phyloP scores from a whole-genome alignment of 768 basidiomycete genomes.

The Pholiota conissans region DNA sequence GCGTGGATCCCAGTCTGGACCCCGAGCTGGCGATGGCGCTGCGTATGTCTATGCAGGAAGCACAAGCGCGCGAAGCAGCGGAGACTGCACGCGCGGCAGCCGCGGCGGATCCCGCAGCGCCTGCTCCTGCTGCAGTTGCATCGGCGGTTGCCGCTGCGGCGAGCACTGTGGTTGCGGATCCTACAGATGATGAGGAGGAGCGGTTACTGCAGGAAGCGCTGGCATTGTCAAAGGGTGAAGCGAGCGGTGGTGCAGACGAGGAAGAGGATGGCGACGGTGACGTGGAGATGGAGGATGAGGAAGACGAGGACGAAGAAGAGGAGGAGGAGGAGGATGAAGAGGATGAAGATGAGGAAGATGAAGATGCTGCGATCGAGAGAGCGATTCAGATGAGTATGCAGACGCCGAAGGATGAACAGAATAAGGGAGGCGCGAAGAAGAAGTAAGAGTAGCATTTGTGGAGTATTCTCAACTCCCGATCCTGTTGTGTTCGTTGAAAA shows the following conservation, averaged over 20 bases:
- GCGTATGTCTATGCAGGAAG: slow-evolving; percentile 97
- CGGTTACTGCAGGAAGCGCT: slow-evolving; percentile 75
- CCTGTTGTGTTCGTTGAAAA: not conserved
- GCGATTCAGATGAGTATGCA: slow-evolving; percentile 96
- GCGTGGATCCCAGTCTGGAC: slow-evolving; percentile 93
- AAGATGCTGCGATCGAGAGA: slow-evolving; percentile 86
- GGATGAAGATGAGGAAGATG: slow-evolving; percentile 50
- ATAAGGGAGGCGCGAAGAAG: slow-evolving; percentile 38
- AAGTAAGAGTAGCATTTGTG: slow-evolving; percentile 18
- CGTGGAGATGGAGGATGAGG: slow-evolving; percentile 53
- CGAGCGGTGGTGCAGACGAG: slow-evolving; percentile 68
- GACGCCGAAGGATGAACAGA: slow-evolving; percentile 50
- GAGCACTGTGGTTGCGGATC: slow-evolving; percentile 36
- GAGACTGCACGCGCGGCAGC: slow-evolving; percentile 42
- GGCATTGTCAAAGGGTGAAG: slow-evolving; percentile 65
- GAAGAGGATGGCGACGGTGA: slow-evolving; percentile 81
- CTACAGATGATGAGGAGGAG: slow-evolving; percentile 75
- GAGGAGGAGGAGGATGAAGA: slow-evolving; percentile 67
- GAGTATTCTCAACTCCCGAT: not conserved
- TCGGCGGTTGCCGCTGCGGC: slow-evolving; percentile 22
- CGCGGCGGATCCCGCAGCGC: slow-evolving; percentile 26
- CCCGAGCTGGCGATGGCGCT: slow-evolving; percentile 98
- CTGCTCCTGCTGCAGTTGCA: slow-evolving; percentile 24
- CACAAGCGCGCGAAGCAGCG: slow-evolving; percentile 71
- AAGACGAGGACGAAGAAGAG: slow-evolving; percentile 53